These are phyloP conservation scores for Thelonectria rubi DNA, from an alignment of 2,329 filamentous ascomycete species.

Conservation along the genomic window DNA sequence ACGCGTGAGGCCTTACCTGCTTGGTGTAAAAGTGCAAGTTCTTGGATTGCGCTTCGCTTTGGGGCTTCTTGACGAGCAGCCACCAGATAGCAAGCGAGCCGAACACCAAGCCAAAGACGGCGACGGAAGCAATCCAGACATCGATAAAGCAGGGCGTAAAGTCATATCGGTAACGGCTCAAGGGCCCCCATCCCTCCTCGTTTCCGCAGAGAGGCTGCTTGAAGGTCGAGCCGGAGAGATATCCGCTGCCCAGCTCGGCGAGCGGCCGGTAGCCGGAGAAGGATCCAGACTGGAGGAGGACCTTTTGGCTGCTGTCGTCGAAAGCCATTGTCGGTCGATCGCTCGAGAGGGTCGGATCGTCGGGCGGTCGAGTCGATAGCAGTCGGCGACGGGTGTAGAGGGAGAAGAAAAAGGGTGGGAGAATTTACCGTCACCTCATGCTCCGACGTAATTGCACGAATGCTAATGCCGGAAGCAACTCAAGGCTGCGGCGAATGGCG, in stretches of 20 bases:
- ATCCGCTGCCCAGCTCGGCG: slow-evolving; percentile 63
- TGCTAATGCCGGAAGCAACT: not conserved
- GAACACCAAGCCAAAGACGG: slow-evolving; percentile 79
- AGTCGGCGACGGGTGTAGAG: not conserved
- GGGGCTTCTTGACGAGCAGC: slow-evolving; percentile 74
- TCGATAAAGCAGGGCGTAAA: slow-evolving; percentile 98
- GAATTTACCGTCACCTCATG: slow-evolving; percentile 18
- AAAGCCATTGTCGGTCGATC: slow-evolving; percentile 47
- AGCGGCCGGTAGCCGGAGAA: slow-evolving; percentile 66
- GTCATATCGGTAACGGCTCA: slow-evolving; percentile 88
- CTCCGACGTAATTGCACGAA: slow-evolving; percentile 14
- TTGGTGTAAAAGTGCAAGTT: slow-evolving; percentile 95
- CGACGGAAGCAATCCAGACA: slow-evolving; percentile 82
- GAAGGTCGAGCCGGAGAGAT: slow-evolving; percentile 64
- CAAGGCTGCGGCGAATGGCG: slow-evolving; percentile 21
- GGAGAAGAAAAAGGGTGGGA: not conserved
- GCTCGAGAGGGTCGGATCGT: slow-evolving; percentile 11
- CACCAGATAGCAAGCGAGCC: slow-evolving; percentile 84
- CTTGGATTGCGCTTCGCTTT: slow-evolving; percentile 71
- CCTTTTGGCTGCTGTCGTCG: slow-evolving; percentile 53
- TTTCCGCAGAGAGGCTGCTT: slow-evolving; percentile 86
- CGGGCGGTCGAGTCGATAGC: slow-evolving; percentile 13
- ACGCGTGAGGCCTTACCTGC: slow-evolving; percentile 64
- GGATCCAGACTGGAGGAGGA: slow-evolving; percentile 66
- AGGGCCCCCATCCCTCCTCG: slow-evolving; percentile 91